These are phyloP conservation scores for Pseudogymnoascus sp. DNA, from an alignment of 2,329 filamentous ascomycete genomes.

Conservation along the genomic window DNA sequence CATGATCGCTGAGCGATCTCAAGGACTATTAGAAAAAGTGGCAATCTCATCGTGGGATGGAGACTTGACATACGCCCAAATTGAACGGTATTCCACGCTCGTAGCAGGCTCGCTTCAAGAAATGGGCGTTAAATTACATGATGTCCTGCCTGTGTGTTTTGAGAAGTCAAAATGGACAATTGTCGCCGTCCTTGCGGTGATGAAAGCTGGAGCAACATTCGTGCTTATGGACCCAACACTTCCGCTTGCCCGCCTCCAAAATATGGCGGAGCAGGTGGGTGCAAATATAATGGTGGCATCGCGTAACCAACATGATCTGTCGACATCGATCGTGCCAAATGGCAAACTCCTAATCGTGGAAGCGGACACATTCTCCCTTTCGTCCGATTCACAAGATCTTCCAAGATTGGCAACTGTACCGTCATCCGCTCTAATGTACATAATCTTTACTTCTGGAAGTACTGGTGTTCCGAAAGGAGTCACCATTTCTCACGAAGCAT, in stretches of 20 bases:
- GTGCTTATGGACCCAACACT: slow-evolving; percentile 22
- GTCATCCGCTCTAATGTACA: slow-evolving; percentile 14
- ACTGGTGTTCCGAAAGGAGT: slow-evolving; percentile 20
- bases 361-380: slow-evolving; percentile 7
- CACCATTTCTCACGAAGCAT: slow-evolving; percentile 18
- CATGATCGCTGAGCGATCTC: slow-evolving; percentile 33
- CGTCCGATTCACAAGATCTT: slow-evolving; percentile 8
- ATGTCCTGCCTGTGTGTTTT: slow-evolving; percentile 17
- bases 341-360: slow-evolving; percentile 6
- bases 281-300: slow-evolving; percentile 17
- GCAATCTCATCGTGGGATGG: slow-evolving; percentile 29
- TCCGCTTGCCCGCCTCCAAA: slow-evolving; percentile 21
- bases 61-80: slow-evolving; percentile 19
- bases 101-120: slow-evolving; percentile 16
- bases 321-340: slow-evolving; percentile 8
- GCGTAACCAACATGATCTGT: slow-evolving; percentile 13
- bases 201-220: slow-evolving; percentile 26
- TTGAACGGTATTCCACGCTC: slow-evolving; percentile 20
- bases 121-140: slow-evolving; percentile 15
- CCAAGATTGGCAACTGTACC: slow-evolving; percentile 9
- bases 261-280: slow-evolving; percentile 20
- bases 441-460: slow-evolving; percentile 27
- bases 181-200: slow-evolving; percentile 18
- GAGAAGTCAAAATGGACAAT: slow-evolving; percentile 13
- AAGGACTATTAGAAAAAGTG: slow-evolving; percentile 26